A percentile compares a stretch with the other conserved stretches of the same genome.
phyloP scores from a whole-genome alignment of 2,329 filamentous ascomycete species.

The Penicillium brasilianum region DNA sequence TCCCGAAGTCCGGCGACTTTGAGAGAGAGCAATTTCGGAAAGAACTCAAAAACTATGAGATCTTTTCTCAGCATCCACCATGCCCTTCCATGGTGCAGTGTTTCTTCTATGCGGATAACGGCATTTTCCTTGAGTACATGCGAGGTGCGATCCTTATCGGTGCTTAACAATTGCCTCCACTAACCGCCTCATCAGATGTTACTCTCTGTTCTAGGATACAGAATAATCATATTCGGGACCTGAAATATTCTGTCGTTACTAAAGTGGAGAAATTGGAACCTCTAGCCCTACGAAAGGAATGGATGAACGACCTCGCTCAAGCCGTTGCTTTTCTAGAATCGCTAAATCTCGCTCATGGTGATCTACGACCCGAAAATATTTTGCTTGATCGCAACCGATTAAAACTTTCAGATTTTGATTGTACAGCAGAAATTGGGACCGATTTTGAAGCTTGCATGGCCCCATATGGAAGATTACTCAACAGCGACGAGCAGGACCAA shows the following conservation, averaged over 20 bases:
- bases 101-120: slow-evolving; percentile 28
- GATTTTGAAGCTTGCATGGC: slow-evolving; percentile 33
- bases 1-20: slow-evolving; percentile 32
- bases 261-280: slow-evolving; percentile 37
- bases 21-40: slow-evolving; percentile 34
- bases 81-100: slow-evolving; percentile 35
- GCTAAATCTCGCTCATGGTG: slow-evolving; percentile 39
- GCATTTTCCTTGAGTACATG: slow-evolving; percentile 41
- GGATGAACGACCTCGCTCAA: slow-evolving; percentile 41
- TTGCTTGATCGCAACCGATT: slow-evolving; percentile 36
- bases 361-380: slow-evolving; percentile 41
- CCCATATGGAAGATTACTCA: slow-evolving; percentile 38
- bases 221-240: slow-evolving; percentile 31
- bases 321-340: slow-evolving; percentile 41
- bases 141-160: slow-evolving; percentile 28
- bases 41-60: slow-evolving; percentile 34
- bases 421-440: slow-evolving; percentile 34
- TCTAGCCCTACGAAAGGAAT: slow-evolving; percentile 29
- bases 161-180: background rate
- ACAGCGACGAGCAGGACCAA: slow-evolving; percentile 27
- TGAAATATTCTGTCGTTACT: slow-evolving; percentile 31
- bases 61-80: slow-evolving; percentile 27
- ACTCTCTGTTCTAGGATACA: slow-evolving; percentile 35
- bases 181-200: slow-evolving; percentile 21
- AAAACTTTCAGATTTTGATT: slow-evolving; percentile 40